Evolutionary conservation across 1,284 basidiomycete genomes (phyloP).

Genomic region (Moesziomyces parantarcticus): DNA sequence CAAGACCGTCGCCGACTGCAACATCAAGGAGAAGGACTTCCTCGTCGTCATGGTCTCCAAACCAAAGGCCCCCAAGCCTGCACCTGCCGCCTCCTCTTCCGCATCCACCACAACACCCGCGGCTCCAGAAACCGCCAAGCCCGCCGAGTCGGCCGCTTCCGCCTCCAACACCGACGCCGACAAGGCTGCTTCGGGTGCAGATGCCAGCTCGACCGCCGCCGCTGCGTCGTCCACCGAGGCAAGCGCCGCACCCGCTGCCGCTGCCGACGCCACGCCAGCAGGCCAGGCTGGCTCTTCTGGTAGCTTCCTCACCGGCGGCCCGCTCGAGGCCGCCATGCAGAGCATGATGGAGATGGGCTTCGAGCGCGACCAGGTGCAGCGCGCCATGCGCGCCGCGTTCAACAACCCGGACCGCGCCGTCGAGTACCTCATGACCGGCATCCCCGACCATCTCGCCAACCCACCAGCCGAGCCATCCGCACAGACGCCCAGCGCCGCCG

Average conservation of each 20-base stretch:
- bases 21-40: slow-evolving; percentile 99
- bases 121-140: slow-evolving; percentile 18
- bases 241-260: slow-evolving; percentile 68
- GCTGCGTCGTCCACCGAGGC: too few relatives aligned
- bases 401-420: slow-evolving; percentile 99
- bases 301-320: slow-evolving; percentile 51
- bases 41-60: slow-evolving; percentile 96
- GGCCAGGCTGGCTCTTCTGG: slow-evolving; percentile 13
- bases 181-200: not conserved
- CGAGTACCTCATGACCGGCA: slow-evolving; percentile 89
- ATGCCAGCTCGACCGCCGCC: too few relatives aligned
- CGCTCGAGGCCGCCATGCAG: slow-evolving; percentile 61
- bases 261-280: slow-evolving; percentile 14
- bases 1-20: slow-evolving; percentile 86
- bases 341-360: slow-evolving; percentile 89
- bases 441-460: slow-evolving; percentile 54
- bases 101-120: slow-evolving; percentile 4
- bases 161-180: slow-evolving; percentile 66
- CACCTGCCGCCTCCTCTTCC: slow-evolving; percentile 55
- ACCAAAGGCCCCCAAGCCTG: slow-evolving; percentile 56
- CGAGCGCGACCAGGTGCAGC: slow-evolving; percentile 81
- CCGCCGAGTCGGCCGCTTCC: slow-evolving; percentile 67
- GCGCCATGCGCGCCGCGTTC: slow-evolving; percentile 90
- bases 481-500: slow-evolving; percentile 76
- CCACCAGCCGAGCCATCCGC: slow-evolving; percentile 67